A percentile compares a stretch with the other conserved stretches of the same genome.
These are phyloP conservation scores for Apiotrichum gamsii DNA, from an alignment of 1,284 basidiomycete genomes.

Conservation along the genomic window DNA sequence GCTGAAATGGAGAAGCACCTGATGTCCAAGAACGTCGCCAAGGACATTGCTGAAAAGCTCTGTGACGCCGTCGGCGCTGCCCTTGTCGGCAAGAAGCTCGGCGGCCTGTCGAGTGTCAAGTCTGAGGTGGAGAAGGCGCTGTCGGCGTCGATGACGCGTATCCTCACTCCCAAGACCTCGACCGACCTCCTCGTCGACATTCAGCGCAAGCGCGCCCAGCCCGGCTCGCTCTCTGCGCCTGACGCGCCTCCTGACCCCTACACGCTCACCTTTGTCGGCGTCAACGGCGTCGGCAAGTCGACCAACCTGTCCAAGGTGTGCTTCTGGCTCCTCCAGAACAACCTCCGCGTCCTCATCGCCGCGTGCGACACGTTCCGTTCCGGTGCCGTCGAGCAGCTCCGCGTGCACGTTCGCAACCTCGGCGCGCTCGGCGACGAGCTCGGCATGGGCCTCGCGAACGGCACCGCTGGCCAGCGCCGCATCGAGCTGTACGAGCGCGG, in stretches of 20 bases:
- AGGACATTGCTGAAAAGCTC: conserved; percentile 87
- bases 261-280: conserved; percentile 95
- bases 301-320: conserved; percentile 97
- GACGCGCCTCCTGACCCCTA: conserved; percentile 65
- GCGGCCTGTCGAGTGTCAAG: conserved; percentile 77
- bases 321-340: conserved; percentile 98
- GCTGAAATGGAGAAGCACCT: conserved; percentile 94
- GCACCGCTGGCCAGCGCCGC: conserved; percentile 4
- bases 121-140: conserved; percentile 77
- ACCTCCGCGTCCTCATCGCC: conserved; percentile 85
- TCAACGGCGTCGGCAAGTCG: conserved; percentile 98
- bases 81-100: conserved; percentile 83
- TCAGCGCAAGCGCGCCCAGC: conserved; percentile 52
- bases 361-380: conserved; percentile 98
- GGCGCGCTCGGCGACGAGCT: conserved; percentile 71
- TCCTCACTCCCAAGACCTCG: conserved; percentile 92
- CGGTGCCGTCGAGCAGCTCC: conserved; percentile 94
- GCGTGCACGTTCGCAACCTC: conserved; percentile 92
- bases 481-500: conserved; percentile 92
- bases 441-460: conserved; percentile 46
- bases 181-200: conserved; percentile 82
- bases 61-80: conserved; percentile 86
- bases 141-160: conserved; percentile 80
- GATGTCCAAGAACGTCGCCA: conserved; percentile 98
- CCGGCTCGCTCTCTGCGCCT: conserved; percentile 59